Conservation (phyloP, 139 green algal species). For the Micromonas commoda region DNA sequence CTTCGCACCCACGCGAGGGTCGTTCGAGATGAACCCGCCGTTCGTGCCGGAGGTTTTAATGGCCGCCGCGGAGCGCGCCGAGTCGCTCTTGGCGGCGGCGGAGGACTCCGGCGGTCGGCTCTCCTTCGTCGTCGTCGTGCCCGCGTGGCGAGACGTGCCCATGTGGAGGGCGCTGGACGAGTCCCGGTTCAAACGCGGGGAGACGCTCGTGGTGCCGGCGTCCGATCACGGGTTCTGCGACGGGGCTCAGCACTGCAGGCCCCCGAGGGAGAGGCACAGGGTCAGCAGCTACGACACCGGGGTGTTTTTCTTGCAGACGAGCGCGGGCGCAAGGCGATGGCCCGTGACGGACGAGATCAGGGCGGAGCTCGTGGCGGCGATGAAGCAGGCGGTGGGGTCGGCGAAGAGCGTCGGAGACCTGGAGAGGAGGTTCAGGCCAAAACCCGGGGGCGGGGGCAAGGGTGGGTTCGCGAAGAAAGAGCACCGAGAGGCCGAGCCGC, state of each 20-base stretch:
- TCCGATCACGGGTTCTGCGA: slow-evolving; percentile 34
- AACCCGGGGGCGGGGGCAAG: neutral
- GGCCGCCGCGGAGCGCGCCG: neutral
- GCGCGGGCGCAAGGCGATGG: neutral
- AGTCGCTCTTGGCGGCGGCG: neutral
- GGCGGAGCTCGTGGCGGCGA: neutral
- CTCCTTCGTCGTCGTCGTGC: slow-evolving; percentile 22
- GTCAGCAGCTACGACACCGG: slow-evolving; percentile 30
- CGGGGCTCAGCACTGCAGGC: slow-evolving; percentile 16
- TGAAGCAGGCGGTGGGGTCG: neutral
- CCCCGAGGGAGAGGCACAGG: slow-evolving; percentile 14
- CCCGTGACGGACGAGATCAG: neutral
- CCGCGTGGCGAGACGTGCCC: slow-evolving; percentile 5
- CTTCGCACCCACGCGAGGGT: neutral
- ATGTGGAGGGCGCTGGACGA: slow-evolving; percentile 2
- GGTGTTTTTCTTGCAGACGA: slow-evolving; percentile 29
- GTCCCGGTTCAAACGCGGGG: neutral
- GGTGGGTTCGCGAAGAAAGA: neutral
- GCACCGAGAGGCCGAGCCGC: no score
- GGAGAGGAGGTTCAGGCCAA: neutral
- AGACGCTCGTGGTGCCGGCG: neutral
- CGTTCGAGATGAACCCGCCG: slow-evolving; percentile 21
- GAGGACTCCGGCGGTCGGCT: neutral
- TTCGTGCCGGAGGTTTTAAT: slow-evolving; percentile 5
- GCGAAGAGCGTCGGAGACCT: neutral